Conservation (phyloP, 176 grass and related monocot genomes). For the Carex myosuroides region DNA sequence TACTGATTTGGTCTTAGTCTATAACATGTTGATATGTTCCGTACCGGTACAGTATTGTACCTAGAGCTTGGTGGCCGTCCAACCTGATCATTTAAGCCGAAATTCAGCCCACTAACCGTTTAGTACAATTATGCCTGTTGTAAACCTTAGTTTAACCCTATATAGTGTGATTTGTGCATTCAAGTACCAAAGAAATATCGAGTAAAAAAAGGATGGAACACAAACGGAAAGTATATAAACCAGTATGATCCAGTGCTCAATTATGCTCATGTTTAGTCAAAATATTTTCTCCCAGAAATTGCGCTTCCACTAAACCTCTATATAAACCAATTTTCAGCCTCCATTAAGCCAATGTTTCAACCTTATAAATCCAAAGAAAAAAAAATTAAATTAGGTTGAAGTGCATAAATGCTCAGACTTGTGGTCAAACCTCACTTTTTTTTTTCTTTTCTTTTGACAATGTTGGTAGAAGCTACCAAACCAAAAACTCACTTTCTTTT, state of each 20-base stretch:
- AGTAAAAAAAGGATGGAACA: not conserved
- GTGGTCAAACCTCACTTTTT: not conserved
- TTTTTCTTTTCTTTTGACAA: not conserved
- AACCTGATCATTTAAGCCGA: not conserved
- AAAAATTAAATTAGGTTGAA: not conserved
- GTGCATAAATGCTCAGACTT: not conserved
- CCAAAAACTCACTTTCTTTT: not conserved
- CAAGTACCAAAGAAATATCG: not conserved
- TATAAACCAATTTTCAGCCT: not conserved
- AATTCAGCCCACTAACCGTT: not conserved
- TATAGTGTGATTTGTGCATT: not conserved
- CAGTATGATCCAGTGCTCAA: not conserved
- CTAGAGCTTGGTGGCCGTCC: not conserved
- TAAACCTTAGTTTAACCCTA: not conserved
- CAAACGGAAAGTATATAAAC: not conserved
- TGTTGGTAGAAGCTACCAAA: too few species aligned
- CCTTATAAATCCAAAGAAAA: not conserved
- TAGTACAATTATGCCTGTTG: not conserved
- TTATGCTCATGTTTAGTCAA: not conserved
- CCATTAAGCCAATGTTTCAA: not conserved
- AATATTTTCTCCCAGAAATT: not conserved
- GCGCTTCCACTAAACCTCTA: not conserved
- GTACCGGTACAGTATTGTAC: not conserved
- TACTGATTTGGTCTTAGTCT: not conserved
- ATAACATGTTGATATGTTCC: not conserved